Evolutionary conservation across 2,329 filamentous ascomycete genomes (phyloP).

Genomic region (Blumeria hordei): DNA sequence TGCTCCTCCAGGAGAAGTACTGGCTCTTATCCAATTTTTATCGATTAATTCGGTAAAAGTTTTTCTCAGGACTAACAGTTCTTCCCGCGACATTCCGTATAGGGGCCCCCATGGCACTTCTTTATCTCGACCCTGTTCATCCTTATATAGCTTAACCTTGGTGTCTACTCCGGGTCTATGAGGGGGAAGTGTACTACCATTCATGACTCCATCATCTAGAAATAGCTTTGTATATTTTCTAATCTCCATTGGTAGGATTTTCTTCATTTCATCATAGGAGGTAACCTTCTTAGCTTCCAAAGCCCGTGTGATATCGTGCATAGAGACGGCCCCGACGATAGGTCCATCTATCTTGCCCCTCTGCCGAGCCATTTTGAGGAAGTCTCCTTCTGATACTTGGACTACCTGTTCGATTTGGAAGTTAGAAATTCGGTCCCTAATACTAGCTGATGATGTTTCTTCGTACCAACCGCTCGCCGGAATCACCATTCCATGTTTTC

Average conservation of each 20-base stretch:
- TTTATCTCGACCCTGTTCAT: not conserved
- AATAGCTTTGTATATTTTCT: not conserved
- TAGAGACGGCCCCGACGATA: not conserved
- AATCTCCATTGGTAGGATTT: not conserved
- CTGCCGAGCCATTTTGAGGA: not conserved
- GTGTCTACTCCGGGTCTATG: not conserved
- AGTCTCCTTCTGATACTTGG: not conserved
- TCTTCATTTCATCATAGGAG: not conserved
- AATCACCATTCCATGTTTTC: not conserved
- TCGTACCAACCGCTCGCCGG: not conserved
- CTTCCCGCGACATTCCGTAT: not conserved
- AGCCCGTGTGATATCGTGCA: not conserved
- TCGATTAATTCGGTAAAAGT: not conserved
- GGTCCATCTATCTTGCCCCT: too few species aligned
- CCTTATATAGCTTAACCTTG: not conserved
- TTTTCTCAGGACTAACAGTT: not conserved
- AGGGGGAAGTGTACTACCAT: not conserved
- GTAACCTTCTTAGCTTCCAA: not conserved
- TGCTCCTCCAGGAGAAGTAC: not conserved
- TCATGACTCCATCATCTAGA: not conserved
- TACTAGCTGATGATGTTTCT: not conserved
- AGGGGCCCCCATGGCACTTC: not conserved
- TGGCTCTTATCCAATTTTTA: not conserved
- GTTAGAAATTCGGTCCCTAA: not conserved
- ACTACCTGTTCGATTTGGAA: not conserved